Evolutionary conservation across 2,329 filamentous ascomycete genomes (phyloP).

Genomic region (Eutypella sp.): DNA sequence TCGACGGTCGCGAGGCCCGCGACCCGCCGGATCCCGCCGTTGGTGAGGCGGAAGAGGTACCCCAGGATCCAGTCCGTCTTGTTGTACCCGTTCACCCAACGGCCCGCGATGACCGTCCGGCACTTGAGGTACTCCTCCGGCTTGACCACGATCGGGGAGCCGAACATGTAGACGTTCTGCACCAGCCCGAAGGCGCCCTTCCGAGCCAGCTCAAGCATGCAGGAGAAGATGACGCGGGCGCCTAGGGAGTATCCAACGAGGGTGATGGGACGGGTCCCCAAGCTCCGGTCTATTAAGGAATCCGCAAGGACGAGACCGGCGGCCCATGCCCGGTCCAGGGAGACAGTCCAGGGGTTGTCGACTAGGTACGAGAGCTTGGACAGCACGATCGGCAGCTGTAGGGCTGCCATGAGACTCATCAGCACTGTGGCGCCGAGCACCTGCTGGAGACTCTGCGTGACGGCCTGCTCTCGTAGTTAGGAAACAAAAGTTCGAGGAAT

Average conservation of each 20-base stretch:
- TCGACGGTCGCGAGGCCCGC: slow-evolving; percentile 78
- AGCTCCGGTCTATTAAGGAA: slow-evolving; percentile 83
- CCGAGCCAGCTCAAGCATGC: slow-evolving; percentile 77
- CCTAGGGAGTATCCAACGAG: slow-evolving; percentile 93
- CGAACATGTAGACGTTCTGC: slow-evolving; percentile 94
- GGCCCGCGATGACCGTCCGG: slow-evolving; percentile 79
- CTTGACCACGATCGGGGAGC: slow-evolving; percentile 85
- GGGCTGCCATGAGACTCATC: slow-evolving; percentile 81
- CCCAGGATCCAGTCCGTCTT: slow-evolving; percentile 95
- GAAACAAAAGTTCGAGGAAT: too few species aligned
- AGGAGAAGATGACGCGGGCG: slow-evolving; percentile 86
- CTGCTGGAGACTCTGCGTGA: slow-evolving; percentile 95
- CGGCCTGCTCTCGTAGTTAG: slow-evolving; percentile 69
- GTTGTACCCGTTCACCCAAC: slow-evolving; percentile 92
- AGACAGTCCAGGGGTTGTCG: slow-evolving; percentile 98
- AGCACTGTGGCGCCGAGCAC: slow-evolving; percentile 87
- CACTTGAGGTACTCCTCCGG: slow-evolving; percentile 82
- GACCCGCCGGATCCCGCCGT: slow-evolving; percentile 82
- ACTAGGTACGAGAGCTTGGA: slow-evolving; percentile 95
- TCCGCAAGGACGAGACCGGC: slow-evolving; percentile 92
- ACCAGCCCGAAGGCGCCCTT: slow-evolving; percentile 82
- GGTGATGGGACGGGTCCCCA: slow-evolving; percentile 87
- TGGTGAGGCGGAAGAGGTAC: slow-evolving; percentile 92
- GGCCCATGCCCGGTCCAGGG: slow-evolving; percentile 79
- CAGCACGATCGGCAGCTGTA: slow-evolving; percentile 86